A percentile compares a stretch with the other conserved stretches of the same genome.
These are phyloP conservation scores for Penicillium desertorum DNA, from an alignment of 495 filamentous ascomycete species.

Conservation along the genomic window DNA sequence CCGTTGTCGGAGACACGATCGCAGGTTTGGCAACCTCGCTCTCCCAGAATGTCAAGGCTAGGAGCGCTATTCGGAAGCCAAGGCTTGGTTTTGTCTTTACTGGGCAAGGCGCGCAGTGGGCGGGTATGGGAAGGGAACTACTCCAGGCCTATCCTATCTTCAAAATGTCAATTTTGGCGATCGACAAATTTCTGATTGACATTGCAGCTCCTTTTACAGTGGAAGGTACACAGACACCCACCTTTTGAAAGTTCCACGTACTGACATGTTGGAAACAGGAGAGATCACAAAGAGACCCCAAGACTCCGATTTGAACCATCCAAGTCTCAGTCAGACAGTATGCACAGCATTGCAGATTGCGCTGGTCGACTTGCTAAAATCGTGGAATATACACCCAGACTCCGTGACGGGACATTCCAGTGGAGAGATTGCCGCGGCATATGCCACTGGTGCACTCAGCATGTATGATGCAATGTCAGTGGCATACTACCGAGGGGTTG, in stretches of 20 bases:
- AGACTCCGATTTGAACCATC: constrained; percentile 17
- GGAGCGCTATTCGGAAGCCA: constrained; percentile 6
- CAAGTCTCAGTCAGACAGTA: constrained; percentile 23
- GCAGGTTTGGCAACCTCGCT: constrained; percentile 10
- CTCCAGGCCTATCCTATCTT: constrained; percentile 38
- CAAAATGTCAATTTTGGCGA: constrained; percentile 23
- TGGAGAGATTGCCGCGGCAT: constrained; percentile 55
- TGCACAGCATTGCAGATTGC: constrained; percentile 35
- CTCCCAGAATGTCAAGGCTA: constrained; percentile 3
- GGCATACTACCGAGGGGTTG: constrained; percentile 32
- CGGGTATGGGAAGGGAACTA: constrained; percentile 37
- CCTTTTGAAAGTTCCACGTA: background rate
- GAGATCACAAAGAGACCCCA: constrained; percentile 16
- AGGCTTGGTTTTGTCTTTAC: constrained; percentile 36
- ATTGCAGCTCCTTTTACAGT: constrained; percentile 29
- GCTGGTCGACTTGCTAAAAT: constrained; percentile 33
- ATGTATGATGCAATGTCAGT: constrained; percentile 39
- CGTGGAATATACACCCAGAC: constrained; percentile 27
- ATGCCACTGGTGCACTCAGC: constrained; percentile 29
- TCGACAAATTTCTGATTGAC: constrained; percentile 16
- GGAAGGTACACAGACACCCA: constrained; percentile 7
- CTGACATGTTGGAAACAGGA: constrained; percentile 3
- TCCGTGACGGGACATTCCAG: constrained; percentile 60
- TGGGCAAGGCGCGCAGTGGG: constrained; percentile 48
- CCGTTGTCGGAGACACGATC: constrained; percentile 14